phyloP scores from a whole-genome alignment of 192 early-diverging fungal genomes.

The Phlyctochytrium bullatum region DNA sequence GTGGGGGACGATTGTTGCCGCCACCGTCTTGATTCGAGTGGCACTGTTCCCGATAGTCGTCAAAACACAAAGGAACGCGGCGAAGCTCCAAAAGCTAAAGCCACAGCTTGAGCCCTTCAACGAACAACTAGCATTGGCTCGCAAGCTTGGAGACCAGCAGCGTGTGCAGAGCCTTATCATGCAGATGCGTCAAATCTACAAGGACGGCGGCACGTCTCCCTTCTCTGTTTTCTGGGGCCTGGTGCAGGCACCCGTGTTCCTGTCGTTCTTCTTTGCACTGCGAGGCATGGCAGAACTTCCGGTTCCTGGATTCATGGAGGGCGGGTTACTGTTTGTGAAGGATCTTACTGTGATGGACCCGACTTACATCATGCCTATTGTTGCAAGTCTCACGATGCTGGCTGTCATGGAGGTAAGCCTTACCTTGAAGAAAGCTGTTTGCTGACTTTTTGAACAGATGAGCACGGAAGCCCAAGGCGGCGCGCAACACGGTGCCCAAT shows the following conservation, averaged over 20 bases:
- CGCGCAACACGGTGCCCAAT: slow-evolving; percentile 5
- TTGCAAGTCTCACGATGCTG: slow-evolving; percentile 68
- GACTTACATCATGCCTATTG: slow-evolving; percentile 75
- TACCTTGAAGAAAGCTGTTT: background rate
- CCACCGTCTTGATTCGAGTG: slow-evolving; percentile 67
- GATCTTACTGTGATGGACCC: slow-evolving; percentile 83
- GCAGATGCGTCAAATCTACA: slow-evolving; percentile 63
- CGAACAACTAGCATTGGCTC: slow-evolving; percentile 62
- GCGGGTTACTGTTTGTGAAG: slow-evolving; percentile 80
- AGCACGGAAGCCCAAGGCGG: slow-evolving; percentile 1
- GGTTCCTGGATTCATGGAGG: slow-evolving; percentile 69
- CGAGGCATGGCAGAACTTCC: slow-evolving; percentile 75
- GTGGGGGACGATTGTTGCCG: slow-evolving; percentile 82
- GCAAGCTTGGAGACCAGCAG: slow-evolving; percentile 53
- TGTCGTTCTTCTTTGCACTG: slow-evolving; percentile 81
- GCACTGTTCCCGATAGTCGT: slow-evolving; percentile 71
- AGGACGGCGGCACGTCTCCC: slow-evolving; percentile 62
- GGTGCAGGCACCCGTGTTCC: slow-evolving; percentile 77
- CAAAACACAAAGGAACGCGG: slow-evolving; percentile 68
- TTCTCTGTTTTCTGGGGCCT: slow-evolving; percentile 63
- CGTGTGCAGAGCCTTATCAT: slow-evolving; percentile 46
- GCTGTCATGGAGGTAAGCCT: slow-evolving; percentile 55
- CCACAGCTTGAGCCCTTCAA: slow-evolving; percentile 68
- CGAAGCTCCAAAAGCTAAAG: slow-evolving; percentile 67
- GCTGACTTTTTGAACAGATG: background rate